Base-by-base conservation (phyloP, 2,329 filamentous ascomycete species). In the Sporothrix humicola region DNA sequence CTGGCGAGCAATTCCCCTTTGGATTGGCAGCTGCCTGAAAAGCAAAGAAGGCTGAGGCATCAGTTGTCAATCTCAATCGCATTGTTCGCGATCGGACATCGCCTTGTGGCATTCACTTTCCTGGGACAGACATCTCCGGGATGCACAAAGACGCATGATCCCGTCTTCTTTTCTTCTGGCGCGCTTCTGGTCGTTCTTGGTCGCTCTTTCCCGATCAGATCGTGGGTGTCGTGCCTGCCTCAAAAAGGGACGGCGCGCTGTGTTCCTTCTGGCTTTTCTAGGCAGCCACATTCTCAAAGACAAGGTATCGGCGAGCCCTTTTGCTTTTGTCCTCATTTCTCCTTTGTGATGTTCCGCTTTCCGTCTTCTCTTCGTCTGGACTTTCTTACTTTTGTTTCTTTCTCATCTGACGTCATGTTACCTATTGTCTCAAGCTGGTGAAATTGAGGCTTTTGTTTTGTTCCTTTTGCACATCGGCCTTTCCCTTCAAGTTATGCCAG, bases 161-260 rank as follows among this genome's bases (percentile, higher is more conserved):
- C 69, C 69, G 69, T 46, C 37, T 48, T 71, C 54, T 48, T 61
- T 48, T 71, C 69, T 71, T 71, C 54, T 59, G 44, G 37, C 20
- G 68, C 44, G 44, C 20, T 50, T 68, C 46, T 68, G 44, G 46
- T 48, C 13, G 44, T 23, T 31, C 63, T 66, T 66, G 44, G 46
- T 48, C 13, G 44, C 44, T 31, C 63, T 66, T 66, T 63, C 59
- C 37, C 37, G 37, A 63, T 23, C 59, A 42, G 9, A 44, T 15
- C 26, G 17, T n/a, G 26, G 31, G 31, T 37, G 31, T 37, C 13
- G 66, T 56, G 59, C 59, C 37, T 46, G 58, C 13, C 31, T 46
- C 59, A 37, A 4, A 26, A 10, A 63, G 37, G 59, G 15, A 44
- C 59, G 59, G 59, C 59, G 61, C 42, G 42, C 20, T 26, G 9